Conservation (phyloP, 208 protist genomes). For the Crithidia acanthocephali region DNA sequence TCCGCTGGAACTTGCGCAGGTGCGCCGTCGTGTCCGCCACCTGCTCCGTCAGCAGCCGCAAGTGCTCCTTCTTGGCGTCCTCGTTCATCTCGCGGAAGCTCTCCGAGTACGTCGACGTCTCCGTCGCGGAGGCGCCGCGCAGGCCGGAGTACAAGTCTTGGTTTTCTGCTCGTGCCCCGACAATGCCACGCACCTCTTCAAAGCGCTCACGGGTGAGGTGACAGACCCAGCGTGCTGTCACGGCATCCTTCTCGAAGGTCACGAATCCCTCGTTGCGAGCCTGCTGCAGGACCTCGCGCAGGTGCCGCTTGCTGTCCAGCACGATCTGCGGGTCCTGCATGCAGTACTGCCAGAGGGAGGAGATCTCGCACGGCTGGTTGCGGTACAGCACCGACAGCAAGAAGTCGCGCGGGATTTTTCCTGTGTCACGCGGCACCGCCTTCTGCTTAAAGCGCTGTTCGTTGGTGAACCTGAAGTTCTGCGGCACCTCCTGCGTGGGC, state of each 20-base stretch:
- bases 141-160: constrained; percentile 54
- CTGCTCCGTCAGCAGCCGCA: constrained; percentile 63
- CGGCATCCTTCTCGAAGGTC: constrained; percentile 80
- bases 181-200: constrained; percentile 80
- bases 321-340: constrained; percentile 78
- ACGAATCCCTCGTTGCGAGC: constrained; percentile 87
- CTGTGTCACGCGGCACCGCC: constrained; percentile 83
- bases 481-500: constrained; percentile 73
- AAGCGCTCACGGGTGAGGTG: constrained; percentile 83
- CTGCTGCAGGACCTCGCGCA: constrained; percentile 89
- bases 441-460: constrained; percentile 81
- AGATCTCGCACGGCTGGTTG: constrained; percentile 88
- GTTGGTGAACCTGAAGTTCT: constrained; percentile 80
- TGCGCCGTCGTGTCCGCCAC: constrained; percentile 69
- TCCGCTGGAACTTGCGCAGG: constrained; percentile 81
- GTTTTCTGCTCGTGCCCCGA: constrained; percentile 46
- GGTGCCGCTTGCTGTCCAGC: constrained; percentile 92
- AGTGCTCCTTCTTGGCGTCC: constrained; percentile 67
- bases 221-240: constrained; percentile 77
- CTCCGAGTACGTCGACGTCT: constrained; percentile 66
- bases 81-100: constrained; percentile 75
- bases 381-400: constrained; percentile 89
- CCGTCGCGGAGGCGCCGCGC: constrained; percentile 58
- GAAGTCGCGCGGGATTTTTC: constrained; percentile 87
- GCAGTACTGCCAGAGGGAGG: constrained; percentile 84